A percentile compares a stretch with the other conserved stretches of the same genome.
These are phyloP conservation scores for Tetrahymena elliotti DNA, from an alignment of 73 alveolate genomes.

Conservation along the genomic window DNA sequence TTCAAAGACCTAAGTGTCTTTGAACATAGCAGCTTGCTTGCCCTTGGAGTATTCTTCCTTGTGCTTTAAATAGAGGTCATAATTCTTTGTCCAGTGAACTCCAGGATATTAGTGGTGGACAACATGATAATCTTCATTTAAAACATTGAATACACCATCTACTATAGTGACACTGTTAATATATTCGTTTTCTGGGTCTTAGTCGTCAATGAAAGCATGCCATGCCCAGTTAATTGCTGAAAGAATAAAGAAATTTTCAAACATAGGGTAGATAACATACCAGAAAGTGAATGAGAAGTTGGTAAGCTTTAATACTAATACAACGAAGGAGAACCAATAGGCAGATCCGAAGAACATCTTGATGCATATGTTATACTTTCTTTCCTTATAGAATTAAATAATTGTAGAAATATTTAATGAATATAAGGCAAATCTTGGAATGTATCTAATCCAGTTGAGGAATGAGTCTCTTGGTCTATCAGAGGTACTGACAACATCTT, in stretches of 20 bases:
- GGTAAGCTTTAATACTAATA: background rate
- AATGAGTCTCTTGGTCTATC: constrained; percentile 3
- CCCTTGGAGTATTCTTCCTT: background rate
- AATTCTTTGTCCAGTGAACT: background rate
- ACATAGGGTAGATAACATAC: background rate
- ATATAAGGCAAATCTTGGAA: background rate
- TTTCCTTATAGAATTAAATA: background rate
- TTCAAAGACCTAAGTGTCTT: background rate
- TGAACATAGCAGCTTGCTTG: background rate
- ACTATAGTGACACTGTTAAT: background rate
- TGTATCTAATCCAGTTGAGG: background rate
- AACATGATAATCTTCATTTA: constrained; percentile 6
- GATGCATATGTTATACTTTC: background rate
- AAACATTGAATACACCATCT: background rate
- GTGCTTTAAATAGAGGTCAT: constrained; percentile 2
- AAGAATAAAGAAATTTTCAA: background rate
- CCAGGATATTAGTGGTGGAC: constrained; percentile 12
- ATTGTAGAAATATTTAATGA: background rate
- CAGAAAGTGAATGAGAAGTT: background rate
- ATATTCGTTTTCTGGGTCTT: background rate
- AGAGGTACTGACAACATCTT: constrained; percentile 6
- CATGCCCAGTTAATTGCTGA: constrained; percentile 12
- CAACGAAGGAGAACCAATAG: background rate
- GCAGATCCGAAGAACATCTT: background rate
- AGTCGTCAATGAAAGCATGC: constrained; percentile 1